Percentiles rank a stretch among this genome's conserved stretches.
These are phyloP conservation scores for Mortierella sp. DNA, from an alignment of 371 early-diverging fungal species.

Conservation along the genomic window DNA sequence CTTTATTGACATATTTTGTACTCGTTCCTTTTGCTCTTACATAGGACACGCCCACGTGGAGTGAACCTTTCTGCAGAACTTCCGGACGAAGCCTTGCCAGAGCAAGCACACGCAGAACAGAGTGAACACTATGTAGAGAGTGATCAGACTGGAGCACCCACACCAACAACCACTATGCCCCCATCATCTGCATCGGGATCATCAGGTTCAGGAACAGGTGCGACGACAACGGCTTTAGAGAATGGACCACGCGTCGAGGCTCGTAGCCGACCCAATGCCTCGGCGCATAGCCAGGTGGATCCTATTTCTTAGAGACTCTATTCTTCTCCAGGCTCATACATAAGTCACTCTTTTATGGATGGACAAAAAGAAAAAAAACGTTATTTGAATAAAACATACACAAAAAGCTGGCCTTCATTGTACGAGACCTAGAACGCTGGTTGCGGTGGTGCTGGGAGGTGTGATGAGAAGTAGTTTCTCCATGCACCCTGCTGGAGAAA, in stretches of 20 bases:
- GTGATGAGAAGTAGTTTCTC: neutral
- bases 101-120: conserved; percentile 2
- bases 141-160: conserved; percentile 1
- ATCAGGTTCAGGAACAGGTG: neutral
- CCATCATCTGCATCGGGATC: conserved; percentile 21
- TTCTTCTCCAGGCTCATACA: neutral
- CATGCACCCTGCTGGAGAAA: neutral
- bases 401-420: conserved; percentile 11
- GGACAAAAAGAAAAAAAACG: neutral
- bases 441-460: neutral
- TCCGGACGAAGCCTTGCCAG: conserved; percentile 21
- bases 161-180: neutral
- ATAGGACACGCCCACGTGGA: conserved; percentile 32
- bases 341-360: neutral
- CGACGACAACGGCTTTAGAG: conserved; percentile 29
- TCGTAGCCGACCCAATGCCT: conserved; percentile 14
- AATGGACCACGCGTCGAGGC: conserved; percentile 30
- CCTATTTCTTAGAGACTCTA: neutral
- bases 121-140: neutral
- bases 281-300: conserved; percentile 13
- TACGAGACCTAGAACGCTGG: neutral
- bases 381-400: neutral
- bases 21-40: neutral
- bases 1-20: neutral
- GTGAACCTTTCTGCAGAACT: conserved; percentile 42